phyloP scores from a whole-genome alignment of 805 yeast species.

The Myxozyma kluyveri region DNA sequence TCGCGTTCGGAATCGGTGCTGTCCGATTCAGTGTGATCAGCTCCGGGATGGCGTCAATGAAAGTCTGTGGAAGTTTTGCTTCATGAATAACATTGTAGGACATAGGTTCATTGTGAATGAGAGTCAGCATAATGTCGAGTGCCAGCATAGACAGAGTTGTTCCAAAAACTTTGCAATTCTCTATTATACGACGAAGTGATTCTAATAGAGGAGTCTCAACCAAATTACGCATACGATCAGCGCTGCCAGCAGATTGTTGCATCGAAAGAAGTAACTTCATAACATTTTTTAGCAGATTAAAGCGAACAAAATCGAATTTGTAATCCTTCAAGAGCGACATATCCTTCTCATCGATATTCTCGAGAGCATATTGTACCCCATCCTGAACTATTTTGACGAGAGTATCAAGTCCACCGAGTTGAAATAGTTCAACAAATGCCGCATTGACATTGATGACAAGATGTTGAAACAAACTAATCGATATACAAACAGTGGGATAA shows the following conservation, averaged over 20 bases:
- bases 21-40: slow-evolving; percentile 55
- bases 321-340: slow-evolving; percentile 32
- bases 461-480: slow-evolving; percentile 55
- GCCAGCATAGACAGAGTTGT: slow-evolving; percentile 58
- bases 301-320: slow-evolving; percentile 32
- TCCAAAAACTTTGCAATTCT: slow-evolving; percentile 63
- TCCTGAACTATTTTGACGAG: slow-evolving; percentile 59
- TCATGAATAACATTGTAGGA: slow-evolving; percentile 78
- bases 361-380: slow-evolving; percentile 49
- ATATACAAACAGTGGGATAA: slow-evolving; percentile 59
- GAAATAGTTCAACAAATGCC: slow-evolving; percentile 59
- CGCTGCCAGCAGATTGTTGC: slow-evolving; percentile 68
- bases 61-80: slow-evolving; percentile 64
- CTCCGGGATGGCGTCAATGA: slow-evolving; percentile 55
- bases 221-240: slow-evolving; percentile 74
- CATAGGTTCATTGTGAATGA: slow-evolving; percentile 88
- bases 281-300: slow-evolving; percentile 52
- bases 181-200: slow-evolving; percentile 58
- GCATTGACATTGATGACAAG: slow-evolving; percentile 41
- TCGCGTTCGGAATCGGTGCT: slow-evolving; percentile 62
- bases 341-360: slow-evolving; percentile 16
- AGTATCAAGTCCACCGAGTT: slow-evolving; percentile 60
- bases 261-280: slow-evolving; percentile 63
- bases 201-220: slow-evolving; percentile 78
- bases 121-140: slow-evolving; percentile 61